Evolutionary conservation across 768 basidiomycete genomes (phyloP).

Genomic region (Udeniomyces megalosporus): DNA sequence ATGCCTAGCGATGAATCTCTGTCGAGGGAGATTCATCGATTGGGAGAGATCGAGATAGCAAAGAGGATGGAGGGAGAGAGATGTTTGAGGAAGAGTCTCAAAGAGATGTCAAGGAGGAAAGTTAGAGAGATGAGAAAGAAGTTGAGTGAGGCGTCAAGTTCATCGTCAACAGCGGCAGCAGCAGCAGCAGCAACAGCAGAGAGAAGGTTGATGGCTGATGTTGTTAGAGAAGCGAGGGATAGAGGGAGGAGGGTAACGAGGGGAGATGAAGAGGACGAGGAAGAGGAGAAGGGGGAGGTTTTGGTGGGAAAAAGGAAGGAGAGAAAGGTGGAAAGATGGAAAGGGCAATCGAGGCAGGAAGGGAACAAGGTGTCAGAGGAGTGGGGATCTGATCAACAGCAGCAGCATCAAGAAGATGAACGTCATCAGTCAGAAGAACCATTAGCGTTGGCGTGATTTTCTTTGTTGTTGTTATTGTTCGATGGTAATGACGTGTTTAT

Average conservation of each 20-base stretch:
- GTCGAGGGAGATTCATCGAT: neutral
- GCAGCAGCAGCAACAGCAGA: neutral
- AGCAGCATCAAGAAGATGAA: neutral
- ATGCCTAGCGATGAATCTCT: neutral
- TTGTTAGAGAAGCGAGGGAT: neutral
- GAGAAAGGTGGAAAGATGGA: neutral
- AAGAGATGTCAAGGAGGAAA: neutral
- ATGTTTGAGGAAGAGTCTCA: neutral
- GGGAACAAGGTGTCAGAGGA: neutral
- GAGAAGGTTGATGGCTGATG: neutral
- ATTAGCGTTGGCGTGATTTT: too few species aligned
- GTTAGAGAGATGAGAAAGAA: neutral
- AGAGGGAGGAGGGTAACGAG: neutral
- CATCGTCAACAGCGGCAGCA: neutral
- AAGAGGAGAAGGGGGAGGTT: neutral
- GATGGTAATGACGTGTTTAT: too few species aligned
- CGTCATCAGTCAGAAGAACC: too few species aligned
- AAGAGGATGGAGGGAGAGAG: neutral
- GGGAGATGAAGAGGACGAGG: neutral
- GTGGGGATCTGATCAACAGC: neutral
- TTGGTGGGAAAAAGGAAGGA: neutral
- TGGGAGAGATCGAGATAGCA: neutral
- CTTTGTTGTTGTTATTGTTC: too few species aligned
- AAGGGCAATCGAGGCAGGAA: neutral
- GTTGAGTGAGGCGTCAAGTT: neutral